Base-by-base conservation (phyloP, 1,139 yeast genomes). In the Scheffersomyces lignicola region DNA sequence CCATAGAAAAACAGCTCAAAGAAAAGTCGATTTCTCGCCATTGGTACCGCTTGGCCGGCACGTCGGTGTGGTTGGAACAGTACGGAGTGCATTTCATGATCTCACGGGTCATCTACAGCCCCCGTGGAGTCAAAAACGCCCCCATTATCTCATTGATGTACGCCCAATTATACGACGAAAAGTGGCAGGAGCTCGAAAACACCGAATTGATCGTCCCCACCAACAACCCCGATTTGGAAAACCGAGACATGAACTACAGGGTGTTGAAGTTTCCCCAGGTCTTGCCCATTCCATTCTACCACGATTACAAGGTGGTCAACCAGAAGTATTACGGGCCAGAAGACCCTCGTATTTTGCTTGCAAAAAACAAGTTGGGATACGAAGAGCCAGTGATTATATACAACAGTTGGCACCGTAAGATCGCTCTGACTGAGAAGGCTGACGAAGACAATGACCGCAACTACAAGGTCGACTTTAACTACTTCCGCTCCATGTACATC, bases 251-350 rank as follows among this genome's bases (percentile, higher is more conserved):
- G 21, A 24, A 14, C 6, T 41, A 16, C 14, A 30, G 17, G 9
- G 43, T 10, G 43, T 43, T 57, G 24, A 40, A 42, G n/a, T 65
- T 58, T 39, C 73, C 73, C 2, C 26, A 40, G 11, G 42, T 68
- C 20, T 36, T 67, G 12, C 60, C 62, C 8, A 51, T 66, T 20
- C 73, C 73, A 1, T 54, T 61, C 31, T 61, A 44, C 40, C 64
- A 59, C 35, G 58, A 60, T 37, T 49, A 49, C 15, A 44, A 50
- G 10, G 37, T 46, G 13, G 40, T 45, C 2, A 41, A 48, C 3
- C 41, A 41, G n/a, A 48, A 48, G 29, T 65, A 51, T 39, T 61
- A 62, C 40, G 74, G 74, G 0, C 68, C 73, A 1, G 74, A 68
- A 42, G 74, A 68, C 37, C 69, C 73, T 1, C 53, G 71, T 27